A percentile compares a stretch with the other conserved stretches of the same genome.
phyloP scores from a whole-genome alignment of 2,329 filamentous ascomycete species.

The Trichothecium sympodiale region DNA sequence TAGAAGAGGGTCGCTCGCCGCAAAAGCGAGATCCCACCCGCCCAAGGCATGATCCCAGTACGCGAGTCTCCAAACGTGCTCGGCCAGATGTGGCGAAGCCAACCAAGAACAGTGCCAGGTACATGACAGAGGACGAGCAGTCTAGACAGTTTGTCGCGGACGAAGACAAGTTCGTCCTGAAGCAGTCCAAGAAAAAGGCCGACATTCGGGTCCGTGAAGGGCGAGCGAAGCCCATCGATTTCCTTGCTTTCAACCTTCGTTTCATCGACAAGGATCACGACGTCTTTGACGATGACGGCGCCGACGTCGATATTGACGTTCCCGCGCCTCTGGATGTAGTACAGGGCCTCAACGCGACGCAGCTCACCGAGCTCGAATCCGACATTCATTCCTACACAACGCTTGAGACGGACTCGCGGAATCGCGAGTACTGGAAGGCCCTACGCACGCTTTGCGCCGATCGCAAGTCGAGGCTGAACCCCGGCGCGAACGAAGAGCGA shows the following conservation, averaged over 20 bases:
- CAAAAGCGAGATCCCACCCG: constrained; percentile 38
- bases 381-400: constrained; percentile 73
- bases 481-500: constrained; percentile 52
- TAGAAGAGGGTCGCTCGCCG: constrained; percentile 32
- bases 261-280: constrained; percentile 79
- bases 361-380: constrained; percentile 66
- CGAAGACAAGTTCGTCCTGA: constrained; percentile 91
- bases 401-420: constrained; percentile 67
- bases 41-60: constrained; percentile 43
- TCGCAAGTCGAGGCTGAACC: constrained; percentile 53
- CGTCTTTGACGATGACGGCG: constrained; percentile 75
- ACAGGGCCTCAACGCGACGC: constrained; percentile 53
- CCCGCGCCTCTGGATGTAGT: constrained; percentile 75
- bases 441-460: constrained; percentile 77
- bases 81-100: constrained; percentile 17
- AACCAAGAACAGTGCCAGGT: constrained; percentile 23
- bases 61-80: constrained; percentile 43
- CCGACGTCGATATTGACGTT: constrained; percentile 61
- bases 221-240: constrained; percentile 85
- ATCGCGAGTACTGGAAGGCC: constrained; percentile 86
- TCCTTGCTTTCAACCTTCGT: constrained; percentile 80
- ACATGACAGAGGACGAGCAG: constrained; percentile 65
- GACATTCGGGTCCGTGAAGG: constrained; percentile 87
- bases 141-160: constrained; percentile 79
- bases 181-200: constrained; percentile 96